A percentile compares a stretch with the other conserved stretches of the same genome.
Evolutionary conservation across 1,284 basidiomycete genomes (phyloP).

Genomic region (Rhodotorula sp.): DNA sequence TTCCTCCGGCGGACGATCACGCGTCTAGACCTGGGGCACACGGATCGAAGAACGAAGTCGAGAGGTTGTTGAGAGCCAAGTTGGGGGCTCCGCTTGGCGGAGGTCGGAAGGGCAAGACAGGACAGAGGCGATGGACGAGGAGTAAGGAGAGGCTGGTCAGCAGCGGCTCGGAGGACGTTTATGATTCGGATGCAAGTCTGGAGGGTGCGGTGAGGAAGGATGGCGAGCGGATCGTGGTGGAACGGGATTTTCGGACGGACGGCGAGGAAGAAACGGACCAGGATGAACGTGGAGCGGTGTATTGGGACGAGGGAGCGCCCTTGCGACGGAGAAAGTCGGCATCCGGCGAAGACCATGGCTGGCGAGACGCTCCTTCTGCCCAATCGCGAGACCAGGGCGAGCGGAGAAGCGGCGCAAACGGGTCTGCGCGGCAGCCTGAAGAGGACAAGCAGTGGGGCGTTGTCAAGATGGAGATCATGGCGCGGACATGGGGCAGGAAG

Average conservation of each 20-base stretch:
- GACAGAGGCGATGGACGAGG: conserved; percentile 18
- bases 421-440: not conserved
- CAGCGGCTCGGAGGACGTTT: conserved; percentile 16
- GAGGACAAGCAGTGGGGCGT: conserved; percentile 39
- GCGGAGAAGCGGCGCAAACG: not conserved
- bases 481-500: conserved; percentile 26
- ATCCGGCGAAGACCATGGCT: not conserved
- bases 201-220: conserved; percentile 11
- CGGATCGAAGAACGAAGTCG: not conserved
- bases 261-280: not conserved
- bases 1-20: conserved; percentile 15
- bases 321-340: no score
- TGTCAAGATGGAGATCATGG: conserved; percentile 40
- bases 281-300: not conserved
- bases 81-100: not conserved
- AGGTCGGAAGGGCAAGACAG: not conserved
- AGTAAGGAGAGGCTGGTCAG: conserved; percentile 19
- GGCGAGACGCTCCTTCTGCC: not conserved
- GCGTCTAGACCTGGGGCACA: not conserved
- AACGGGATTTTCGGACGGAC: not conserved
- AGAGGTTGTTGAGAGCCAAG: not conserved
- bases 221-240: not conserved
- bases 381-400: not conserved
- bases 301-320: no score
- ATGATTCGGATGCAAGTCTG: conserved; percentile 15